A percentile compares a stretch with the other conserved stretches of the same genome.
These are phyloP conservation scores for Stromatinia cepivora DNA, from an alignment of 2,329 filamentous ascomycete genomes.

Conservation along the genomic window DNA sequence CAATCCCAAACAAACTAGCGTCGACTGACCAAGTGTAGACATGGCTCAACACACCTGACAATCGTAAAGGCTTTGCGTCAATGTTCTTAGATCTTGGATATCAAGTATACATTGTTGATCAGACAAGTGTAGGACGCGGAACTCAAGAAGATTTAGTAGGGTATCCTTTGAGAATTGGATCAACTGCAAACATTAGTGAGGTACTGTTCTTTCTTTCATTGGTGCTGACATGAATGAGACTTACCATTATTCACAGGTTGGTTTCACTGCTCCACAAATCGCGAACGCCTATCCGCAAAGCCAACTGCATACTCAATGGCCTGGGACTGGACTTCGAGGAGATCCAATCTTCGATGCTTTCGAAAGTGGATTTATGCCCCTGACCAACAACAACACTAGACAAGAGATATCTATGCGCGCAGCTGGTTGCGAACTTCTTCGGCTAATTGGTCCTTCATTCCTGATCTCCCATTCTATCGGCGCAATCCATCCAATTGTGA, in stretches of 20 bases:
- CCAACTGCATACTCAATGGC: slow-evolving; percentile 44
- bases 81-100: slow-evolving; percentile 48
- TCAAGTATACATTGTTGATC: slow-evolving; percentile 45
- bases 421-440: slow-evolving; percentile 39
- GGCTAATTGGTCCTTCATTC: slow-evolving; percentile 38
- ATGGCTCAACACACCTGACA: slow-evolving; percentile 50
- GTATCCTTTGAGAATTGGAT: slow-evolving; percentile 32
- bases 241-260: neutral
- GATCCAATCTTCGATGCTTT: slow-evolving; percentile 41
- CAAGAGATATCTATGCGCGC: slow-evolving; percentile 39
- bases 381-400: slow-evolving; percentile 37
- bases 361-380: slow-evolving; percentile 36
- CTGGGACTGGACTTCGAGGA: slow-evolving; percentile 40
- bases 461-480: slow-evolving; percentile 42
- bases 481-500: slow-evolving; percentile 30
- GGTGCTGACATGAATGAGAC: neutral
- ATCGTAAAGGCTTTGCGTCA: slow-evolving; percentile 48
- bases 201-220: neutral
- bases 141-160: slow-evolving; percentile 30
- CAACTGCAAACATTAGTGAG: slow-evolving; percentile 27
- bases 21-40: slow-evolving; percentile 34
- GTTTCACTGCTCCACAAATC: slow-evolving; percentile 18
- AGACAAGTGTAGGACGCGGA: slow-evolving; percentile 30
- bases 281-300: slow-evolving; percentile 24
- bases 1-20: neutral